Evolutionary conservation across 2,329 filamentous ascomycete species (phyloP), one percentile per base, ranked within the genome.

Genomic region (Fusarium hainanense): DNA sequence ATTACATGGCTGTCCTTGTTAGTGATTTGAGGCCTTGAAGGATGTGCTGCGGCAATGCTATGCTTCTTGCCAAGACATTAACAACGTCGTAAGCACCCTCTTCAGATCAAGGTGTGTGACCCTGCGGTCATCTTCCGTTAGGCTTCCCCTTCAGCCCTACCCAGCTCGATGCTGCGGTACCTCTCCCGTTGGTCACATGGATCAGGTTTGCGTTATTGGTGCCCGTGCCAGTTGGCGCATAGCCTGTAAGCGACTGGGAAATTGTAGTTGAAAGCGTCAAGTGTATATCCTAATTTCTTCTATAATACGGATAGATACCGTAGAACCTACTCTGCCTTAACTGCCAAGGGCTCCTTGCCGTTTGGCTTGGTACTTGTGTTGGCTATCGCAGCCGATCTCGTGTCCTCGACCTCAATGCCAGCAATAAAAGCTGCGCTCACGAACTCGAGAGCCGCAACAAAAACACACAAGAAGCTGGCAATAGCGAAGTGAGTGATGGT

Each of bases 401-500:
- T 61, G 12, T 73, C 75, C 27, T 81, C 84, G 54, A 94, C 90
- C 73, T 93, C 89, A 18, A 98, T 89, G 0, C 94, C 95, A 12
- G 89, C 85, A 52, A 97, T 92, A 70, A 98, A 93, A 49, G 92
- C 80, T 75, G 93, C 92, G 76, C 94, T 97, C 6, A 97, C 88
- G 18, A 92, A 90, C 82, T 99, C 96, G 47, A 99, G 82, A 16
- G 87, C 89, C 0, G 94, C 93, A 44, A 99, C 94, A 82, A 99
- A 99, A 11, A 97, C 90, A 72, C 94, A 96, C 46, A 98, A 77
- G 73, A 93, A 79, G 79, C 93, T 98, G 20, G 94, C 95, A 81
- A 99, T 98, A 66, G 90, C 89, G 80, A 98, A 99, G 79, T 98
- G 94, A 76, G 89, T 97, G 71, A 99, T 99, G 6, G 93, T 98